phyloP scores from a whole-genome alignment of 352 stramenopile species.

The Pythium myriotylum region DNA sequence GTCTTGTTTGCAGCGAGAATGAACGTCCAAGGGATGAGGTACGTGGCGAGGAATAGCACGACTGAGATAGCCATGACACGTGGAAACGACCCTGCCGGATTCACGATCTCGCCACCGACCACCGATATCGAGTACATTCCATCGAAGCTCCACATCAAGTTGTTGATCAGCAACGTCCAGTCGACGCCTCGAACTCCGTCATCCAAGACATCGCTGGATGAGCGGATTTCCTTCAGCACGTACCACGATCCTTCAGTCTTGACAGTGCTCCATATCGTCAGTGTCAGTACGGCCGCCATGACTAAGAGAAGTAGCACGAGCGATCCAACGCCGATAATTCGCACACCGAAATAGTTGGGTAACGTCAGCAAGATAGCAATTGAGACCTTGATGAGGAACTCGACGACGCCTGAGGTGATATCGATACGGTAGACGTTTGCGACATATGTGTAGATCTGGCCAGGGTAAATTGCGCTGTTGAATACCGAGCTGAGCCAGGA shows the following conservation, averaged over 20 bases:
- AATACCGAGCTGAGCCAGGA: constrained; percentile 75
- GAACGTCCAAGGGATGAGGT: constrained; percentile 10
- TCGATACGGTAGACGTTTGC: constrained; percentile 30
- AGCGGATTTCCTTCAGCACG: not conserved
- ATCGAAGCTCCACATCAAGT: constrained; percentile 95
- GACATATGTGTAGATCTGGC: constrained; percentile 14
- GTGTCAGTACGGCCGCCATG: constrained; percentile 2
- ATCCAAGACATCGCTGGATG: not conserved
- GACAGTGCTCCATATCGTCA: not conserved
- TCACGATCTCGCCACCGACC: constrained; percentile 83
- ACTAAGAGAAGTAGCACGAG: constrained; percentile 35
- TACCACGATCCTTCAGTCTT: not conserved
- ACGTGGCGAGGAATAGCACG: constrained; percentile 50
- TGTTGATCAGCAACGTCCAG: constrained; percentile 63
- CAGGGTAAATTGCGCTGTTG: constrained; percentile 63
- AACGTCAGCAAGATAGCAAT: constrained; percentile 40
- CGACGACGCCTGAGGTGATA: constrained; percentile 23
- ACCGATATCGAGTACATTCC: constrained; percentile 82
- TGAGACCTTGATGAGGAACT: constrained; percentile 39
- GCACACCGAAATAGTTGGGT: constrained; percentile 40
- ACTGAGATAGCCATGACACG: constrained; percentile 72
- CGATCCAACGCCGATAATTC: constrained; percentile 28
- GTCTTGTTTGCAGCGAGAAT: constrained; percentile 4
- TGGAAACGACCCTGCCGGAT: constrained; percentile 77
- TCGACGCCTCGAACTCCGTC: not conserved